Base-by-base conservation (phyloP, 805 yeast species). In the Kodamaea laetipori region DNA sequence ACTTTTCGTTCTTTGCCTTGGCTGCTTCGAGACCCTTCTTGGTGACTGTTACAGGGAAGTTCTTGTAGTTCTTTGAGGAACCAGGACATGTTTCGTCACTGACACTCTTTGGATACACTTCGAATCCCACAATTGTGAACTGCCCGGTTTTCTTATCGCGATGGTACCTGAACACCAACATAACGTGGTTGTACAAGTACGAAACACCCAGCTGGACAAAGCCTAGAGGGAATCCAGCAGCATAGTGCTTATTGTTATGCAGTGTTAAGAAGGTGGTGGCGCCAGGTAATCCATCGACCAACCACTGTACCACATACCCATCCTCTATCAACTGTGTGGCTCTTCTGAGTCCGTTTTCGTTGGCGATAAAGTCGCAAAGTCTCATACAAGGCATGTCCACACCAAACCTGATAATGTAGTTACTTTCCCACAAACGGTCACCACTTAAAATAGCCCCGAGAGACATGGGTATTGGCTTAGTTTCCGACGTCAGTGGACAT, bases 191-290 rank as follows among this genome's bases (percentile, higher is more conserved):
- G 62, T 90, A 80, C 23, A 89, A 49, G 57, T 78, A 85, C 4
- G 82, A 69, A 4, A 64, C 44, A 38, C 76, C 75, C n/a, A 73
- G 82, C 46, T 78, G 67, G 15, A 77, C 78, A 52, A 77, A 83
- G 0, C 97, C 97, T 25, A 89, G 61, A 2, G 95, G 90, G 65
- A 90, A 89, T 2, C 96, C 97, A 3, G 94, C 80, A 4, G 89
- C 84, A 54, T 89, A 89, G 63, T 84, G 86, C 53, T 85, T 81
- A 50, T 78, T 77, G 13, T 77, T 71, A 37, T 75, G 76, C 9
- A 74, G 78, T 6, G 77, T 75, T 25, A 83, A 77, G 51, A 83
- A 85, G 0, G 95, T 84, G 0, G 96, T 88, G 1, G 96, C 92
- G 6, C 94, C 95, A 0, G 96, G 96, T 25, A 89, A 66, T 16